These are phyloP conservation scores for Ramaria rubella DNA, from an alignment of 768 basidiomycete genomes.

Conservation along the genomic window DNA sequence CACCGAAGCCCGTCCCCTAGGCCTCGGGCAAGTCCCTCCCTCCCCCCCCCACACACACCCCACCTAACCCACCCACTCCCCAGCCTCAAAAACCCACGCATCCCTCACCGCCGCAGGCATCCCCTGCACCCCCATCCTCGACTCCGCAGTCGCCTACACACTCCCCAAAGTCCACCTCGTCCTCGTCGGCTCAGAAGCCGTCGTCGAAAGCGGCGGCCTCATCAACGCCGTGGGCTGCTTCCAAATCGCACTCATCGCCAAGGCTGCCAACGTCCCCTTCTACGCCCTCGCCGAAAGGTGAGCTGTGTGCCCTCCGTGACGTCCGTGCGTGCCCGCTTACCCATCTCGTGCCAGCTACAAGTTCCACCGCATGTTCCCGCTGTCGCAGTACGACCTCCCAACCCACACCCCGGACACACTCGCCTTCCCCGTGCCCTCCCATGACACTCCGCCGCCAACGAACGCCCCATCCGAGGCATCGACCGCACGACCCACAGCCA, in stretches of 20 bases:
- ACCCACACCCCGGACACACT: conserved; percentile 71
- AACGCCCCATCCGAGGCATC: neutral
- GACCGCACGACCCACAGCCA: too few relatives aligned
- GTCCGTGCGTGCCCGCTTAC: neutral
- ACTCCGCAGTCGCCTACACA: conserved; percentile 93
- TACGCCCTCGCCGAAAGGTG: conserved; percentile 92
- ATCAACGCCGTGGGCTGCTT: conserved; percentile 93
- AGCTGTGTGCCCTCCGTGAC: conserved; percentile 11
- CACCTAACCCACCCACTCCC: too few relatives aligned
- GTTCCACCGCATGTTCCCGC: conserved; percentile 91
- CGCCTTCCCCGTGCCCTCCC: conserved; percentile 48
- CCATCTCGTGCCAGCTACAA: conserved; percentile 64
- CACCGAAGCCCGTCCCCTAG: conserved; percentile 93
- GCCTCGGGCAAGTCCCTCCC: conserved; percentile 68
- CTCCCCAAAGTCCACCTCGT: conserved; percentile 97
- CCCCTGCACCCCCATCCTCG: conserved; percentile 89
- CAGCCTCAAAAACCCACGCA: conserved; percentile 92
- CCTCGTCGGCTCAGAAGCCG: conserved; percentile 94
- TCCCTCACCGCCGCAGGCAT: conserved; percentile 83
- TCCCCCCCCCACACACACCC: too few relatives aligned
- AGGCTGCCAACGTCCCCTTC: conserved; percentile 90
- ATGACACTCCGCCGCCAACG: neutral
- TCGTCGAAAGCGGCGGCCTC: conserved; percentile 92
- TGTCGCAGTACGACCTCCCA: conserved; percentile 86
- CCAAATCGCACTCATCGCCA: conserved; percentile 94